phyloP scores from a whole-genome alignment of 495 filamentous ascomycete species.

The Aspergillus kassunensis region DNA sequence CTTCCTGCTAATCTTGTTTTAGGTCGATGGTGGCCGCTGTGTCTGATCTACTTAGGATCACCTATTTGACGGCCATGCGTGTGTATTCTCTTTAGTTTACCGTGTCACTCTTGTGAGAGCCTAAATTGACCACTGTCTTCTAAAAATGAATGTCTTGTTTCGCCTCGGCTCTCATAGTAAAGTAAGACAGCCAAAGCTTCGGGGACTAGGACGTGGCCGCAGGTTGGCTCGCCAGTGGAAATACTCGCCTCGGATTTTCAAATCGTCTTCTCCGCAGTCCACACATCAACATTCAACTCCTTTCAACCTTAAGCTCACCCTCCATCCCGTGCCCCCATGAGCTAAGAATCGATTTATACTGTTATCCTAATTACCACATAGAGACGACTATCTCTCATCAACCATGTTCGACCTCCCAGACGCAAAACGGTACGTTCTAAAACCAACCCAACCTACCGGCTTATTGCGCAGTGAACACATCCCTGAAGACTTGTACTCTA shows the following conservation, averaged over 20 bases:
- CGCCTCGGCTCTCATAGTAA: neutral
- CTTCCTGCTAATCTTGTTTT: neutral
- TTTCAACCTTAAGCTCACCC: no score
- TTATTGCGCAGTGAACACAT: slow-evolving; percentile 9
- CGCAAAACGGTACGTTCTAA: slow-evolving; percentile 36
- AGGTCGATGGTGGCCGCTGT: slow-evolving; percentile 18
- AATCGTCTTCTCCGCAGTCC: neutral
- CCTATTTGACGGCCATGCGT: no score
- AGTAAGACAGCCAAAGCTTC: slow-evolving; percentile 3
- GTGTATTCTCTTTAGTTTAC: no score
- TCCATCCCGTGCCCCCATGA: neutral
- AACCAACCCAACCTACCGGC: neutral
- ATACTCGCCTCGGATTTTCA: slow-evolving; percentile 5
- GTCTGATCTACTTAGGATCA: slow-evolving; percentile 8
- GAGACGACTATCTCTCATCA: neutral
- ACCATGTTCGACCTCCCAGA: slow-evolving; percentile 42
- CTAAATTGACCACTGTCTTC: no score
- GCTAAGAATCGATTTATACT: neutral
- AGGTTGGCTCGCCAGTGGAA: neutral
- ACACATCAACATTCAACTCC: neutral
- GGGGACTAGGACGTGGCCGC: slow-evolving; percentile 11
- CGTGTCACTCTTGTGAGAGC: no score
- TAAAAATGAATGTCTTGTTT: no score
- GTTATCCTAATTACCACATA: neutral
- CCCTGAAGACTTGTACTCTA: neutral